Evolutionary conservation across 345 rosid genomes (phyloP), one percentile per base, ranked within the genome.

Genomic region (Ricinus communis): DNA sequence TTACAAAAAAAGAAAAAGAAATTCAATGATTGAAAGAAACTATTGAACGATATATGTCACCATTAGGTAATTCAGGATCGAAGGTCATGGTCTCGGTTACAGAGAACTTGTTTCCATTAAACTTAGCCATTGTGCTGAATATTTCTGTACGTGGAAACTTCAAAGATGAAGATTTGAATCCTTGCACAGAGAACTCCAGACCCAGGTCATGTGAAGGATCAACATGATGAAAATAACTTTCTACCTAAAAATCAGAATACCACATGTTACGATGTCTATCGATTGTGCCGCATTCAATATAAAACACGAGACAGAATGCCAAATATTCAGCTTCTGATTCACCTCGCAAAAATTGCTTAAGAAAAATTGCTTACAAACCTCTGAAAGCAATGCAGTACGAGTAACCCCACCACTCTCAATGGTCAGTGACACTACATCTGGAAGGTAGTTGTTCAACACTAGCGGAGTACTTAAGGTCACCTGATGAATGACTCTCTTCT

Each of bases 171-270:
- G 89, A 76, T 74, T 70, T 84, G 76, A 66, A 88, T 65, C 91
- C 94, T 64, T 81, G 72, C 80, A 93, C 28, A 72, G 71, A 79
- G 84, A 93, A 82, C 83, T 83, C 86, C 51, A 93, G 79, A 70
- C 76, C 79, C 65, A 93, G 76, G 77, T 91, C 98, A 81, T 90
- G 97, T 21, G 90, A 91, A 76, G 91, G 90, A 80, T 93, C 98
- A 53, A 88, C 79, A 78, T 91, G 90, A 87, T 91, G 90, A 77
- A 91, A 91, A n/a, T 85, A 82, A 49, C 83, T 88, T 71, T 82
- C 82, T 62, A 83, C 89, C 97, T 91, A 84, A 78, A 82, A 82
- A 65, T 49, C 50, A 52, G 27, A 53, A 19, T 11, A n/a, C 18
- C 4, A 27, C 40, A 52, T 68, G 16, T 53, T 19, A 24, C 14